phyloP scores from a whole-genome alignment of 257 asterid genomes.

The Ilex asprella region DNA sequence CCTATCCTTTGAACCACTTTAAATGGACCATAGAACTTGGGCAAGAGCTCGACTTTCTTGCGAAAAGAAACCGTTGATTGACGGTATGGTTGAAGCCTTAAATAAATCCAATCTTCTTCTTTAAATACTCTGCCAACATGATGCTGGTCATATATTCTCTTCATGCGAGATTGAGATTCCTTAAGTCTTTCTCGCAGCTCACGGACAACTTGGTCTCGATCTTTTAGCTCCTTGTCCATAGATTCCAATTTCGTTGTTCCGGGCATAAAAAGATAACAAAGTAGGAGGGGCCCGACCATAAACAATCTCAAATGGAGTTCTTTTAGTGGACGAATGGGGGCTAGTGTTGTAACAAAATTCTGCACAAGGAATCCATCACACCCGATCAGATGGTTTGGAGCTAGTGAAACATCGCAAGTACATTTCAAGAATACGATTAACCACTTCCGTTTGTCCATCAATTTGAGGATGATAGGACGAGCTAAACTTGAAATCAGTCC shows the following conservation, averaged over 20 bases:
- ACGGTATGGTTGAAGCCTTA: no score
- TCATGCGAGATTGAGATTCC: neutral
- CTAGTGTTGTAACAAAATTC: neutral
- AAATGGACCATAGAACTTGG: neutral
- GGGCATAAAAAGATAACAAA: neutral
- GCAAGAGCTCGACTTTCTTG: neutral
- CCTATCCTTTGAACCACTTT: neutral
- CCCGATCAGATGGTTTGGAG: neutral
- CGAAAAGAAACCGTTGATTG: neutral
- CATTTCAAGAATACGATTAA: neutral
- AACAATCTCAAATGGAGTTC: neutral
- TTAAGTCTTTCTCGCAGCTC: neutral
- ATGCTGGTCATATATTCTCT: neutral
- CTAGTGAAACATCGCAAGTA: neutral
- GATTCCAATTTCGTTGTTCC: neutral
- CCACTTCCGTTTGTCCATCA: conserved; percentile 7
- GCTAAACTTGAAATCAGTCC: no score
- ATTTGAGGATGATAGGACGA: neutral
- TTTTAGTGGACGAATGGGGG: neutral
- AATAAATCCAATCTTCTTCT: neutral
- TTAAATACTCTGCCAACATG: neutral
- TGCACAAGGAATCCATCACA: no score
- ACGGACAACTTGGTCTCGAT: neutral
- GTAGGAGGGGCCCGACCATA: neutral
- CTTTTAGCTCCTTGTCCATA: neutral